phyloP scores from a whole-genome alignment of 2,329 filamentous ascomycete genomes.

The Zasmidium angulare region DNA sequence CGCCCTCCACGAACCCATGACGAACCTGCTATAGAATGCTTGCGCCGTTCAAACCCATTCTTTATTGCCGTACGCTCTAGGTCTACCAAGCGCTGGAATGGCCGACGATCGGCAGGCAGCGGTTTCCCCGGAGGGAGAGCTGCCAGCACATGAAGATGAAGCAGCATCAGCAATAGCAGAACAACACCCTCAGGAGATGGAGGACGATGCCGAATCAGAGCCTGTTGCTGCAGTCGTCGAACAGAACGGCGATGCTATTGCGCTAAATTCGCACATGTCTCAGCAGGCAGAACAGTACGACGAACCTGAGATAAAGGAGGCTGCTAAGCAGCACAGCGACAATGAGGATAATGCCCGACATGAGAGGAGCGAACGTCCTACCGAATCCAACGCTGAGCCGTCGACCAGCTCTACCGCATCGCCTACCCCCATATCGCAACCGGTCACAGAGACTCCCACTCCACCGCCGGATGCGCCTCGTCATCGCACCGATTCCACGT shows the following conservation, averaged over 20 bases:
- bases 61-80: conserved; percentile 6
- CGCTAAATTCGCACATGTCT: conserved; percentile 2
- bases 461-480: conserved; percentile 31
- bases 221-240: conserved; percentile 5
- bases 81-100: conserved; percentile 33
- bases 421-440: conserved; percentile 18
- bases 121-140: conserved; percentile 16
- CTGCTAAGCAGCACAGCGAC: conserved; percentile 12
- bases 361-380: not conserved
- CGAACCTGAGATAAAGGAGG: conserved; percentile 4
- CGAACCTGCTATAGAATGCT: conserved; percentile 15
- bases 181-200: conserved; percentile 8
- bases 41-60: conserved; percentile 2
- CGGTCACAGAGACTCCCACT: conserved; percentile 20
- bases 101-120: conserved; percentile 28
- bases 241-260: conserved; percentile 10
- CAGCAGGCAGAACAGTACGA: conserved; percentile 13
- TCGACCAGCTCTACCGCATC: conserved; percentile 16
- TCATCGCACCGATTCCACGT: conserved; percentile 58
- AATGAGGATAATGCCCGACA: conserved; percentile 7
- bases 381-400: not conserved
- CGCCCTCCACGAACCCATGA: not conserved
- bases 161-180: conserved; percentile 18
- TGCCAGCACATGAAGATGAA: conserved; percentile 17
- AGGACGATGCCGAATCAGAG: conserved; percentile 6